These are phyloP conservation scores for Pythium vanterpoolii DNA, from an alignment of 352 stramenopile genomes.

Conservation along the genomic window DNA sequence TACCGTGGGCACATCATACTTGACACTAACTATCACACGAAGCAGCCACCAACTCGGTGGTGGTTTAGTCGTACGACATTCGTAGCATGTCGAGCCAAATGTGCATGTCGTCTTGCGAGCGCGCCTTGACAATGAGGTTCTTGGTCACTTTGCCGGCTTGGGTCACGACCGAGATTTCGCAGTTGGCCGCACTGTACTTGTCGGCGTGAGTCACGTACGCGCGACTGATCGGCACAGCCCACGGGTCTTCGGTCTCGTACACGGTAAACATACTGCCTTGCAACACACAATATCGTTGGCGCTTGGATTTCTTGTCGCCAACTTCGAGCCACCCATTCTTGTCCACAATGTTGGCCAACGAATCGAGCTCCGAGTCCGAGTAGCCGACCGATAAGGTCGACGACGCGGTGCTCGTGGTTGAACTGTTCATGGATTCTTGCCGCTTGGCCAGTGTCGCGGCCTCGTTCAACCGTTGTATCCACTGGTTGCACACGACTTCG, in stretches of 20 bases:
- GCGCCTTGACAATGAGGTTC: constrained; percentile 61
- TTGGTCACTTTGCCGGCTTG: constrained; percentile 69
- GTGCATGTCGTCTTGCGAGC: constrained; percentile 72
- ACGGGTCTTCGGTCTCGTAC: constrained; percentile 79
- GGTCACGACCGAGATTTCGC: constrained; percentile 64
- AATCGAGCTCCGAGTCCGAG: constrained; percentile 69
- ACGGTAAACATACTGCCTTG: constrained; percentile 82
- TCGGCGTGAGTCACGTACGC: constrained; percentile 70
- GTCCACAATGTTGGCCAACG: constrained; percentile 70
- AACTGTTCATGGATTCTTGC: constrained; percentile 72
- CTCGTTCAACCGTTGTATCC: constrained; percentile 71
- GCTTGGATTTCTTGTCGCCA: constrained; percentile 73
- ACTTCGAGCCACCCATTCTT: constrained; percentile 80
- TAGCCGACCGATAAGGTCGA: constrained; percentile 61
- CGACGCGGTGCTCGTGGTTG: constrained; percentile 66
- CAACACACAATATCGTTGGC: constrained; percentile 68
- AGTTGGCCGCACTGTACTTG: constrained; percentile 54
- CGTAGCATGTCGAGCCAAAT: constrained; percentile 67
- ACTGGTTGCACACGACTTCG: constrained; percentile 64
- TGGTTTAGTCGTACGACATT: constrained; percentile 45
- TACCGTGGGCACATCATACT: constrained; percentile 40
- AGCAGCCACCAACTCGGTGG: not conserved
- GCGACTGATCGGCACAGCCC: constrained; percentile 70
- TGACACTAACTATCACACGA: constrained; percentile 27
- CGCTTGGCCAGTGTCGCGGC: constrained; percentile 66